phyloP scores from a whole-genome alignment of 768 basidiomycete genomes.

The Collybia mongolica region DNA sequence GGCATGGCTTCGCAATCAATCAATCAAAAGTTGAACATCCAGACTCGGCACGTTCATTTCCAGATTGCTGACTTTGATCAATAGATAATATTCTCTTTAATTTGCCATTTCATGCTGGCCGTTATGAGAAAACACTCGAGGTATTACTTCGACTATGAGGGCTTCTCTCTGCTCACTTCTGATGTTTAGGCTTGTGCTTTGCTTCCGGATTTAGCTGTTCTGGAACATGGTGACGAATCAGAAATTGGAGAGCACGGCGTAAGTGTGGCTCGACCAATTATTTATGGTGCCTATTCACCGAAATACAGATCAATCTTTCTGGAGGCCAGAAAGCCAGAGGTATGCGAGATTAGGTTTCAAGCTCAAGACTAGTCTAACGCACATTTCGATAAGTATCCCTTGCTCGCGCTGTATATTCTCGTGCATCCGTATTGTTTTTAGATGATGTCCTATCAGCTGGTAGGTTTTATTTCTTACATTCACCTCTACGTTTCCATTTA shows the following conservation, averaged over 20 bases:
- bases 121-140: conserved; percentile 78
- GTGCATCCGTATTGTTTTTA: conserved; percentile 76
- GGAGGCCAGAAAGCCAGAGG: conserved; percentile 72
- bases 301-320: conserved; percentile 42
- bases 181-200: conserved; percentile 53
- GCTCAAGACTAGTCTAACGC: background rate
- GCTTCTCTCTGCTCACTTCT: conserved; percentile 3
- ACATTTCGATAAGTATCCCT: conserved; percentile 50
- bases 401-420: conserved; percentile 87
- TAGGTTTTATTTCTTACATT: conserved; percentile 16
- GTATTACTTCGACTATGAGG: conserved; percentile 37
- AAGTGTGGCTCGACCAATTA: conserved; percentile 27
- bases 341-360: conserved; percentile 23
- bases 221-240: conserved; percentile 86
- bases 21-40: conserved; percentile 41
- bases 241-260: conserved; percentile 86
- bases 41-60: background rate
- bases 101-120: conserved; percentile 63
- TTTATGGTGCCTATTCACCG: background rate
- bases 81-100: conserved; percentile 69
- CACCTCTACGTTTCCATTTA: background rate
- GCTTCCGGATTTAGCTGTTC: conserved; percentile 70
- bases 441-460: conserved; percentile 77
- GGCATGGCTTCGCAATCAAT: conserved; percentile 77
- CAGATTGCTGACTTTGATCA: conserved; percentile 5